Conservation (phyloP, 805 yeast species). For the Candida maesae region DNA sequence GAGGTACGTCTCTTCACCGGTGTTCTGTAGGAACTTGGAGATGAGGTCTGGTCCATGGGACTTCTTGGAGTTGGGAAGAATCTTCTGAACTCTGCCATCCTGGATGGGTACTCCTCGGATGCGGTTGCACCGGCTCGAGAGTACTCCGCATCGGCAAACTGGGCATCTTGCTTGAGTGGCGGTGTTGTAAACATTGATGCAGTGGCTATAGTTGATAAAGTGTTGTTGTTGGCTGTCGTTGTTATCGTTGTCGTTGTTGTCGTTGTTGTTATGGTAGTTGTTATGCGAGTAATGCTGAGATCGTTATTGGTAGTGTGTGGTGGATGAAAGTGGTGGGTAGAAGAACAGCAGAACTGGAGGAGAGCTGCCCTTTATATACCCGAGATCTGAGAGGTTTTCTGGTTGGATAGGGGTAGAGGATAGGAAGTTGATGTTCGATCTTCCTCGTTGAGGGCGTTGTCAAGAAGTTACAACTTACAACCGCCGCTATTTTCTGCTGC, state of each 20-base stretch:
- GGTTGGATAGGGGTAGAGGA: too few species aligned
- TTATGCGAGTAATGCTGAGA: too few species aligned
- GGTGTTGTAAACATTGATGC: neutral
- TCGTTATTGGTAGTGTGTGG: neutral
- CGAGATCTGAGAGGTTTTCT: neutral
- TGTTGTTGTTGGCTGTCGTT: too few species aligned
- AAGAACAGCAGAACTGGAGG: neutral
- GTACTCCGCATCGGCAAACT: neutral
- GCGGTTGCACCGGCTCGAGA: too few species aligned
- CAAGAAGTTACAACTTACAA: too few species aligned
- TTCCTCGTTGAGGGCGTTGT: too few species aligned
- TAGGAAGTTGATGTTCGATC: too few species aligned
- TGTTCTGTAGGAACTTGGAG: neutral
- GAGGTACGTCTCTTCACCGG: constrained; percentile 2
- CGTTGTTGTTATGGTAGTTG: too few species aligned
- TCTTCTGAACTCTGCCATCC: too few species aligned
- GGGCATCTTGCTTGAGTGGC: neutral
- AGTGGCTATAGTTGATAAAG: neutral
- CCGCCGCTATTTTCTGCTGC: too few species aligned
- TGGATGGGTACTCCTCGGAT: too few species aligned
- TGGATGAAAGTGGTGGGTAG: neutral
- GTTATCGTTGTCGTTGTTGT: too few species aligned
- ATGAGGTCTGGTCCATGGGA: neutral
- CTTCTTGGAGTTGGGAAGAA: constrained; percentile 2
- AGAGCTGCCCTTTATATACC: neutral